Percentiles rank a stretch among this genome's conserved stretches.
Conservation (phyloP, 306 rosid genomes). For the Lithocarpus polystachyus region DNA sequence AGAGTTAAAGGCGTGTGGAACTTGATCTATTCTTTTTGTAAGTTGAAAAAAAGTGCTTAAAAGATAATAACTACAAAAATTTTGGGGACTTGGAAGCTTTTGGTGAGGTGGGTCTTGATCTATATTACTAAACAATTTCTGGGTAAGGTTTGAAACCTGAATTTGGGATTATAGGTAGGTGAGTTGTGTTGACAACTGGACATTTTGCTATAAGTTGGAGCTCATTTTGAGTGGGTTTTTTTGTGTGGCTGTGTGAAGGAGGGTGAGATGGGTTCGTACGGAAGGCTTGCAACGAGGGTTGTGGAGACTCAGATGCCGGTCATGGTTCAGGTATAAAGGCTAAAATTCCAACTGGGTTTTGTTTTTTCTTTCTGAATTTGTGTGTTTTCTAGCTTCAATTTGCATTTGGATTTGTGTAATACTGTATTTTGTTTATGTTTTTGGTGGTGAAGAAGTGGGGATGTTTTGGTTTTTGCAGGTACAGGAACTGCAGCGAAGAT, state of each 20-base stretch:
- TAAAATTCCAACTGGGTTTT: conserved; percentile 7
- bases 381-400: conserved; percentile 16
- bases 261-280: conserved; percentile 47
- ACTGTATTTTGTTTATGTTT: neutral
- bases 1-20: neutral
- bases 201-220: neutral
- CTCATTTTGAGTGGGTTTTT: neutral
- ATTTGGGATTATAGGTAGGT: conserved; percentile 6
- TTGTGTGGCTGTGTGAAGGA: neutral
- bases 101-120: conserved; percentile 18
- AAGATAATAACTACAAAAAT: neutral
- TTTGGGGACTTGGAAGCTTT: neutral
- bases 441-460: conserved; percentile 1
- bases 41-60: neutral
- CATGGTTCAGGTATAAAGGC: conserved; percentile 50
- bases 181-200: conserved; percentile 2
- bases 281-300: conserved; percentile 53
- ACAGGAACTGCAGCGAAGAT: conserved; percentile 45
- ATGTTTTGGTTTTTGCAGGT: conserved; percentile 37
- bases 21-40: neutral
- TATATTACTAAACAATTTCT: neutral
- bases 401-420: neutral
- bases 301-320: conserved; percentile 57
- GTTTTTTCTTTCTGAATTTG: neutral
- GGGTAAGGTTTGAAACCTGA: conserved; percentile 7